These are phyloP conservation scores for Amanita subjunquillea DNA, from an alignment of 768 basidiomycete species.

Conservation along the genomic window DNA sequence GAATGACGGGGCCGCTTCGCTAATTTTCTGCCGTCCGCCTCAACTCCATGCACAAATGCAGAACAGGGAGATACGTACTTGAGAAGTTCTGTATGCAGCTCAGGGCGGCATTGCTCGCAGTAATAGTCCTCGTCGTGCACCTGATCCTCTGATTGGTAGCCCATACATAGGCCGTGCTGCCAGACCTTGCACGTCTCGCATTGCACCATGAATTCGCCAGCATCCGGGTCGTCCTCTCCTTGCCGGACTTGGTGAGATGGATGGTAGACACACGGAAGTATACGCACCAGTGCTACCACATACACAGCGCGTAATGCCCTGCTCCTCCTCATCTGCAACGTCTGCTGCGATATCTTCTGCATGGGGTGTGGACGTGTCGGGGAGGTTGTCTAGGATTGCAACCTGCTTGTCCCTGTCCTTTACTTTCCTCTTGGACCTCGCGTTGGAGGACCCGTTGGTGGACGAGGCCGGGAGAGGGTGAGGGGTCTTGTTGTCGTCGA, in stretches of 20 bases:
- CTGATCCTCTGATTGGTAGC: conserved; percentile 69
- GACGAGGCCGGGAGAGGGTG: conserved; percentile 19
- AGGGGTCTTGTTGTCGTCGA: conserved; percentile 44
- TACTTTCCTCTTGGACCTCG: conserved; percentile 49
- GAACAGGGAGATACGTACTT: conserved; percentile 40
- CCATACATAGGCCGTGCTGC: conserved; percentile 98
- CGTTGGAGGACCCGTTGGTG: conserved; percentile 14
- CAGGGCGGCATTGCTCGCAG: conserved; percentile 89
- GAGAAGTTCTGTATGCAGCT: conserved; percentile 72
- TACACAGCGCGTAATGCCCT: conserved; percentile 70
- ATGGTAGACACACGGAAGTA: conserved; percentile 4
- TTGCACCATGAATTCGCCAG: conserved; percentile 94
- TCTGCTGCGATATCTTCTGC: conserved; percentile 29
- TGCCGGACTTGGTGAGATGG: conserved; percentile 17
- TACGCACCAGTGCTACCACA: conserved; percentile 70
- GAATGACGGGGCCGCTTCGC: conserved; percentile 54
- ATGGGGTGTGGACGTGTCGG: conserved; percentile 15
- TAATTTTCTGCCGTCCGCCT: conserved; percentile 37
- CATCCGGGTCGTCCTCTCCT: conserved; percentile 67
- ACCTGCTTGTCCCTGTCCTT: conserved; percentile 42
- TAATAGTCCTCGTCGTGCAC: conserved; percentile 78
- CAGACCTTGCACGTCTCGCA: conserved; percentile 96
- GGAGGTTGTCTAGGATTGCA: conserved; percentile 12
- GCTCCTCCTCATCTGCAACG: conserved; percentile 47
- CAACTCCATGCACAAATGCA: conserved; percentile 4